phyloP scores from a whole-genome alignment of 768 basidiomycete genomes.

The Hebeloma cylindrosporum region DNA sequence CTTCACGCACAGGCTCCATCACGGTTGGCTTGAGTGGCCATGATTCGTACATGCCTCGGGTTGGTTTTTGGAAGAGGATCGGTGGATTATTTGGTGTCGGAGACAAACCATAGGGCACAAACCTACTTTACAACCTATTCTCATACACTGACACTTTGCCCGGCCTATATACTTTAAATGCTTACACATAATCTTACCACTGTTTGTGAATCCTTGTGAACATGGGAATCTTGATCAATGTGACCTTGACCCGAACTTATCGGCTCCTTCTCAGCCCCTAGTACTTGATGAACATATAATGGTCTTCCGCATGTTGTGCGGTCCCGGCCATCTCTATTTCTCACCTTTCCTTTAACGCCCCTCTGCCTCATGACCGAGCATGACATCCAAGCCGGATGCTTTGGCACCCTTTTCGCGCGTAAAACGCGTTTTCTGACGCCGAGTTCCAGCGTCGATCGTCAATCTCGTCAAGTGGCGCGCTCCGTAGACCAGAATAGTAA shows the following conservation, averaged over 20 bases:
- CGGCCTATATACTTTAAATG: no score
- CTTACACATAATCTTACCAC: no score
- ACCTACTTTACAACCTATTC: conserved; percentile 6
- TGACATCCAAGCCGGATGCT: conserved; percentile 34
- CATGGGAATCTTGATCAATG: no score
- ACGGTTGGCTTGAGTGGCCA: conserved; percentile 43
- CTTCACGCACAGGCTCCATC: conserved; percentile 37
- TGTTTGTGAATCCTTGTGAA: no score
- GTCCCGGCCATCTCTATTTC: neutral
- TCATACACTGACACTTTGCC: neutral
- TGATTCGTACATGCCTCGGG: conserved; percentile 34
- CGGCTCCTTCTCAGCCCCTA: no score
- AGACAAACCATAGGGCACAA: conserved; percentile 1
- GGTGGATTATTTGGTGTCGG: conserved; percentile 22
- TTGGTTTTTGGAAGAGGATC: conserved; percentile 43
- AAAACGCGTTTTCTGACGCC: conserved; percentile 9
- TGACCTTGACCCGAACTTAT: no score
- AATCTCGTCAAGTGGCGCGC: no score
- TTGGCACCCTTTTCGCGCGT: conserved; percentile 30
- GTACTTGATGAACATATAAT: no score
- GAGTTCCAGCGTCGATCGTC: no score
- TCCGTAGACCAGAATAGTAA: no score
- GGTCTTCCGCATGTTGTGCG: no score
- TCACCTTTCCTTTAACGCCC: conserved; percentile 8
- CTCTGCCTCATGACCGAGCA: conserved; percentile 22